Conservation (phyloP, 805 yeast species). For the Starmera quercuum region DNA sequence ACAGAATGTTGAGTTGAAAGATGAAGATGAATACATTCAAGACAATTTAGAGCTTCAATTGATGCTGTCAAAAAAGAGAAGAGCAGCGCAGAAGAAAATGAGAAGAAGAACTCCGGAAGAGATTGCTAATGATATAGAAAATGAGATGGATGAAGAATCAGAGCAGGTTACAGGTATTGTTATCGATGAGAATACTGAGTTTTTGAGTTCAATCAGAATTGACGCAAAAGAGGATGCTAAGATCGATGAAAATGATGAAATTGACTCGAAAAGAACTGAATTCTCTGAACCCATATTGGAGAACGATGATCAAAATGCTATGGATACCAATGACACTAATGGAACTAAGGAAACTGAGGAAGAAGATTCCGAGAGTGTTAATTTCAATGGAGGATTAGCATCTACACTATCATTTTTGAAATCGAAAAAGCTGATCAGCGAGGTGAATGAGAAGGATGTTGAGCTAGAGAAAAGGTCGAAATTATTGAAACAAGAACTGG, state of each 20-base stretch:
- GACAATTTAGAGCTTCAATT: conserved; percentile 18
- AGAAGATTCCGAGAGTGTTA: conserved; percentile 2
- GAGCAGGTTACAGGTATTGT: conserved; percentile 12
- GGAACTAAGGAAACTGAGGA: neutral
- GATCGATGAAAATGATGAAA: neutral
- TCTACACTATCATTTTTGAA: conserved; percentile 14
- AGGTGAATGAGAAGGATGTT: conserved; percentile 5
- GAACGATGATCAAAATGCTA: neutral
- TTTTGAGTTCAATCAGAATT: conserved; percentile 20
- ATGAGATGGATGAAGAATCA: conserved; percentile 5
- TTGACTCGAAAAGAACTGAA: neutral
- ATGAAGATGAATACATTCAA: conserved; percentile 12
- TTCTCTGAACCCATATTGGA: neutral
- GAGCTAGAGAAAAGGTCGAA: conserved; percentile 5
- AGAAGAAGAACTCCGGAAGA: conserved; percentile 12
- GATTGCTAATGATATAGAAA: conserved; percentile 13
- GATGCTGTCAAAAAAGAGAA: conserved; percentile 18
- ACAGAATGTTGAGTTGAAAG: conserved; percentile 19
- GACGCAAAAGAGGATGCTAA: neutral
- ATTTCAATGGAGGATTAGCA: conserved; percentile 17
- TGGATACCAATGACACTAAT: neutral
- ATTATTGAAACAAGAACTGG: conserved; percentile 10
- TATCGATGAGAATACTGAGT: conserved; percentile 29
- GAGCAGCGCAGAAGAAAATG: conserved; percentile 8
- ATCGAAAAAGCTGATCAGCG: conserved; percentile 11